Evolutionary conservation across 495 filamentous ascomycete genomes (phyloP).

Genomic region (Neurospora sp.): DNA sequence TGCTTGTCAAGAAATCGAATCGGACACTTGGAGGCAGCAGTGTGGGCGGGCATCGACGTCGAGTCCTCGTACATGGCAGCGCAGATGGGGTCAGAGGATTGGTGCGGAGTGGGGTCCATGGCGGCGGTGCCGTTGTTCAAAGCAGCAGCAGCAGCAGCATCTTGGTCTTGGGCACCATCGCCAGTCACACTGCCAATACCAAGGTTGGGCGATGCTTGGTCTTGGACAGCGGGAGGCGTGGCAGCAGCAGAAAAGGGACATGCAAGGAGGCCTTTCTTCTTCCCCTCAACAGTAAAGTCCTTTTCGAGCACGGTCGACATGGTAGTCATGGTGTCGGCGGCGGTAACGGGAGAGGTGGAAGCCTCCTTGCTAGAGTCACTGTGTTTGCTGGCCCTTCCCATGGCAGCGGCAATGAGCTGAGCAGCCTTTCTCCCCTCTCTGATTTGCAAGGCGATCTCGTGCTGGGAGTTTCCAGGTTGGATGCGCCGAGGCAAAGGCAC

Average conservation of each 20-base stretch:
- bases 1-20: slow-evolving; percentile 85
- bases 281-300: slow-evolving; percentile 55
- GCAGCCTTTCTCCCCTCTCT: slow-evolving; percentile 41
- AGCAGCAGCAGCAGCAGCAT: slow-evolving; percentile 5
- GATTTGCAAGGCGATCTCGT: slow-evolving; percentile 44
- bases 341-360: slow-evolving; percentile 28
- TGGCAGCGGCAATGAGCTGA: slow-evolving; percentile 33
- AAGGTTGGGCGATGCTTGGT: slow-evolving; percentile 13
- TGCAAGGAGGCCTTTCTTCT: slow-evolving; percentile 47
- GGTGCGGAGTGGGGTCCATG: slow-evolving; percentile 26
- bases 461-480: slow-evolving; percentile 31
- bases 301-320: slow-evolving; percentile 49
- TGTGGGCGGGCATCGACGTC: slow-evolving; percentile 41
- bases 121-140: background rate
- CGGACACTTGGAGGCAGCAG: slow-evolving; percentile 57
- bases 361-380: slow-evolving; percentile 28
- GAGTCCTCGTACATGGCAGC: slow-evolving; percentile 46
- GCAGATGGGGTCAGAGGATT: slow-evolving; percentile 48
- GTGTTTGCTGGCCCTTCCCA: slow-evolving; percentile 28
- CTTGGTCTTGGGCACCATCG: slow-evolving; percentile 16
- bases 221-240: slow-evolving; percentile 1
- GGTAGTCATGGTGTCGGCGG: slow-evolving; percentile 30
- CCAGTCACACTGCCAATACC: slow-evolving; percentile 2
- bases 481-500: slow-evolving; percentile 40
- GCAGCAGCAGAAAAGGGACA: slow-evolving; percentile 45